phyloP scores from a whole-genome alignment of 345 rosid species.

The Acer campestre region DNA sequence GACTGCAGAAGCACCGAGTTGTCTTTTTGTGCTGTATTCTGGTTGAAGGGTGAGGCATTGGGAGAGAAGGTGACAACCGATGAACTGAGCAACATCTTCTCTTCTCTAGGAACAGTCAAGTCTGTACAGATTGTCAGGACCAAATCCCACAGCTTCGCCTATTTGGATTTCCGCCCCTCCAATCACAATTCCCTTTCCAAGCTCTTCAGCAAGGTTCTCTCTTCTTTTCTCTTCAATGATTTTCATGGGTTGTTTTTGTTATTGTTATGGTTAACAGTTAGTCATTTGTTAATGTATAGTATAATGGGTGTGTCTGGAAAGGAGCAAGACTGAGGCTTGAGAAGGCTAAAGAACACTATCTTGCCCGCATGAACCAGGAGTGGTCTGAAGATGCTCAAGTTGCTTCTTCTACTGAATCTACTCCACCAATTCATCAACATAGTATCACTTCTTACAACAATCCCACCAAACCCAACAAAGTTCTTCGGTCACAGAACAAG shows the following conservation, averaged over 20 bases:
- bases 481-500: slow-evolving; percentile 24
- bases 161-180: slow-evolving; percentile 67
- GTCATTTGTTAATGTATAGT: slow-evolving; percentile 41
- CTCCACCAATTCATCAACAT: neutral
- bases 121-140: slow-evolving; percentile 64
- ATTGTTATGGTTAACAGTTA: too few relatives aligned
- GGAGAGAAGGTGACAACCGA: too few relatives aligned
- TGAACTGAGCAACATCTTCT: neutral
- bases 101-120: slow-evolving; percentile 50
- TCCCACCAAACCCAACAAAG: slow-evolving; percentile 20
- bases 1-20: too few relatives aligned
- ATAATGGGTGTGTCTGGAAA: slow-evolving; percentile 90
- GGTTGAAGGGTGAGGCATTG: too few relatives aligned
- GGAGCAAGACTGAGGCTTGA: slow-evolving; percentile 84
- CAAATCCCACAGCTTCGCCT: slow-evolving; percentile 91
- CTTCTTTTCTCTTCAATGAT: slow-evolving; percentile 4
- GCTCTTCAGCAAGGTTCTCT: slow-evolving; percentile 71
- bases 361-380: slow-evolving; percentile 63
- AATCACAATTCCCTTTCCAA: slow-evolving; percentile 62
- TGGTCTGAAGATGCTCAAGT: slow-evolving; percentile 52
- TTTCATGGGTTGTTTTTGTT: neutral
- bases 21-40: too few relatives aligned
- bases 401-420: neutral
- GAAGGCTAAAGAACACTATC: slow-evolving; percentile 86
- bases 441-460: neutral